Conservation (phyloP, 768 basidiomycete genomes). For the Gloeopeniophorella convolvens region DNA sequence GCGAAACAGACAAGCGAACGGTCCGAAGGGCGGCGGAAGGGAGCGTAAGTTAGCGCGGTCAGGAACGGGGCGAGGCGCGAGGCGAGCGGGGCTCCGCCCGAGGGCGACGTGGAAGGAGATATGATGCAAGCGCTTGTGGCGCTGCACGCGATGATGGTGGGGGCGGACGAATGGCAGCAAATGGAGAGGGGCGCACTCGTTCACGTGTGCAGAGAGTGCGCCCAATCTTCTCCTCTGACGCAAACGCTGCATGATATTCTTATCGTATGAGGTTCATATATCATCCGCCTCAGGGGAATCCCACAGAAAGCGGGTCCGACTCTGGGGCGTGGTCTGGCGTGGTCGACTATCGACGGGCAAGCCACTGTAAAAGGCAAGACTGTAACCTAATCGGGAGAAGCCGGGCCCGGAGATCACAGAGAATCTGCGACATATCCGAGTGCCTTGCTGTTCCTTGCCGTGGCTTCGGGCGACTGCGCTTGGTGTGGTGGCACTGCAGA, state of each 20-base stretch:
- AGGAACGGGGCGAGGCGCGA: background rate
- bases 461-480: background rate
- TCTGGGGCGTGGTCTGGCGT: no score
- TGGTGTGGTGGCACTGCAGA: no score
- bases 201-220: background rate
- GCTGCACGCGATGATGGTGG: conserved; percentile 8
- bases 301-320: no score
- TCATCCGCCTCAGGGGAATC: no score
- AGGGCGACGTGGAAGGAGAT: conserved; percentile 6
- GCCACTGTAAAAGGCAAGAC: conserved; percentile 17
- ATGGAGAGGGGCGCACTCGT: background rate
- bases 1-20: background rate
- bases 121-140: conserved; percentile 17
- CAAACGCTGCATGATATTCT: background rate
- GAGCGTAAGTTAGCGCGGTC: background rate
- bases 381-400: conserved; percentile 20
- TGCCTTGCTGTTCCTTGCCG: no score
- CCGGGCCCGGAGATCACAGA: no score
- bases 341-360: no score
- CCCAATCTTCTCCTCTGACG: background rate
- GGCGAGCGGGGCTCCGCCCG: background rate
- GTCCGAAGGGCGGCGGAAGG: background rate
- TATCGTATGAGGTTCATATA: background rate
- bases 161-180: background rate
- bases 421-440: no score